Percentiles rank a stretch among this genome's conserved stretches.
phyloP scores from a whole-genome alignment of 2,329 filamentous ascomycete genomes.

The Monilinia vaccinii-corymbosi region DNA sequence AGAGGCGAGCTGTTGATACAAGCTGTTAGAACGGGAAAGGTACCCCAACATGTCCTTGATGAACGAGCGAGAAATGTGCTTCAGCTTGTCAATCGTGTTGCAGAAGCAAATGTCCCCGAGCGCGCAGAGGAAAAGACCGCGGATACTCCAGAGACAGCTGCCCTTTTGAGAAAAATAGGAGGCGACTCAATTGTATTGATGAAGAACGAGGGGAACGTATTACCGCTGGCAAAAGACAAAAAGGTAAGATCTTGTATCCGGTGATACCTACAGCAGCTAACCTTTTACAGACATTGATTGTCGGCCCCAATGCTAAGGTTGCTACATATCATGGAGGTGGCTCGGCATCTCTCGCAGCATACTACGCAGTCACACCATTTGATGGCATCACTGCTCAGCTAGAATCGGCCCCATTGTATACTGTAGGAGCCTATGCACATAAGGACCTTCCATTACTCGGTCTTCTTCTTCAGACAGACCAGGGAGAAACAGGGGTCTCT shows the following conservation, averaged over 20 bases:
- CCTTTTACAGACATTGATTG: constrained; percentile 36
- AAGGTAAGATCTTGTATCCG: constrained; percentile 43
- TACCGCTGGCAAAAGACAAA: constrained; percentile 40
- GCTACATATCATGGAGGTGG: constrained; percentile 54
- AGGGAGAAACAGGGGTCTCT: constrained; percentile 49
- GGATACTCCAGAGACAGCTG: constrained; percentile 29
- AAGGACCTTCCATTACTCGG: constrained; percentile 44
- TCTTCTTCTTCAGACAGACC: constrained; percentile 39
- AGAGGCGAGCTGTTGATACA: constrained; percentile 18
- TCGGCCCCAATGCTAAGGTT: constrained; percentile 49
- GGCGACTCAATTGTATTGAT: constrained; percentile 53
- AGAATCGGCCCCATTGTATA: constrained; percentile 32
- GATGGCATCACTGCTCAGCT: constrained; percentile 46
- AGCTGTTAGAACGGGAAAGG: constrained; percentile 15
- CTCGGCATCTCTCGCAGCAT: constrained; percentile 50
- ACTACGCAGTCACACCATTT: constrained; percentile 63
- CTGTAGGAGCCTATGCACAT: constrained; percentile 54
- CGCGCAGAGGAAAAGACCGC: constrained; percentile 23
- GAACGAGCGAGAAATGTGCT: constrained; percentile 18
- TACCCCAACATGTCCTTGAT: constrained; percentile 20
- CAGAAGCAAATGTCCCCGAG: constrained; percentile 26
- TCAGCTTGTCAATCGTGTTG: constrained; percentile 29
- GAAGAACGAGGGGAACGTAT: constrained; percentile 48
- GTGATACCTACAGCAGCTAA: constrained; percentile 32
- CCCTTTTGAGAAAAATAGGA: constrained; percentile 46